These are phyloP conservation scores for Termitomyces sp. DNA, from an alignment of 768 basidiomycete species.

Conservation along the genomic window DNA sequence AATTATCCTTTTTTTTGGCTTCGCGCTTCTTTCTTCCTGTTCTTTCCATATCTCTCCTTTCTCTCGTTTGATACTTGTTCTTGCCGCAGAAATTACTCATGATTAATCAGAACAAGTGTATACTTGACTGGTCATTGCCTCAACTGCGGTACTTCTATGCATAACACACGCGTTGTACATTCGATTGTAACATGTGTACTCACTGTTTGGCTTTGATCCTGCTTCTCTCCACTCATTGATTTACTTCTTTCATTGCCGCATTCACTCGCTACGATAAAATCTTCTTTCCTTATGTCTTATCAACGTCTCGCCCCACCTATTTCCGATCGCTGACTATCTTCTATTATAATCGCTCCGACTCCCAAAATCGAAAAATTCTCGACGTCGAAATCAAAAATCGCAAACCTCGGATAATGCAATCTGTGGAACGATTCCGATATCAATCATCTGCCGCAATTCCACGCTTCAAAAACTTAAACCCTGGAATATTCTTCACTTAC, in stretches of 20 bases:
- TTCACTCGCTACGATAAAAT: background rate
- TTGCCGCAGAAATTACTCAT: background rate
- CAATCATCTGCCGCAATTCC: background rate
- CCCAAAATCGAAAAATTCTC: background rate
- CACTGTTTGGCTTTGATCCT: background rate
- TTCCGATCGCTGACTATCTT: slow-evolving; percentile 7
- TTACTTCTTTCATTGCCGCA: background rate
- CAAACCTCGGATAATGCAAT: background rate
- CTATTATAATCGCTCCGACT: slow-evolving; percentile 3
- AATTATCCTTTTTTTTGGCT: slow-evolving; percentile 6
- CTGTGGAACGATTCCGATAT: background rate
- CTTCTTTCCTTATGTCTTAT: slow-evolving; percentile 9
- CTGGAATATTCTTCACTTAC: background rate
- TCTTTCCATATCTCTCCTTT: background rate
- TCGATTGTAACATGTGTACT: background rate
- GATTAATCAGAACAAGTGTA: background rate
- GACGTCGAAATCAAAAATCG: background rate
- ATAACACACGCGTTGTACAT: background rate
- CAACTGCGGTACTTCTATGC: background rate
- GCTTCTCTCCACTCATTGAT: background rate
- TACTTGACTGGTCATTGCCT: background rate
- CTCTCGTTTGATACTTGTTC: background rate
- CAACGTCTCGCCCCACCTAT: background rate
- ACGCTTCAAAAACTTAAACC: background rate
- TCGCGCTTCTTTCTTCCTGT: background rate